These are phyloP conservation scores for Selaginella moellendorffii DNA, from an alignment of 75 land plant species.

Conservation along the genomic window DNA sequence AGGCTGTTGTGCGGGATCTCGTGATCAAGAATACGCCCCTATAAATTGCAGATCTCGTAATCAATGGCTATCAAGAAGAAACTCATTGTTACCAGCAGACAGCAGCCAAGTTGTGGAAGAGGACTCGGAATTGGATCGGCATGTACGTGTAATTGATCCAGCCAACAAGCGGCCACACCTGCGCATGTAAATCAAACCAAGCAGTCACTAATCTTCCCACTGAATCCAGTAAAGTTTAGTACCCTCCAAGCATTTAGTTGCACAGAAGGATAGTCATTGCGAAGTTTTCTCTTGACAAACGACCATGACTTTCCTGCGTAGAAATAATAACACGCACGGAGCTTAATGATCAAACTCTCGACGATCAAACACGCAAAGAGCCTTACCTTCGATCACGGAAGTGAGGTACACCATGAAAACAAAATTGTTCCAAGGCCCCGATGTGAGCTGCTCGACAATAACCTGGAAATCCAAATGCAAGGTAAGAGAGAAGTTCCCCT, in stretches of 20 bases:
- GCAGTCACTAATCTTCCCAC: no score
- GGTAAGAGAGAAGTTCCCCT: background rate
- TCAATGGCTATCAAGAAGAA: no score
- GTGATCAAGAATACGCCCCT: background rate
- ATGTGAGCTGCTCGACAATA: constrained; percentile 51
- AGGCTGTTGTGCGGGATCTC: background rate
- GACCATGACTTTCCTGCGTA: constrained; percentile 64
- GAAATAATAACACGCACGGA: background rate
- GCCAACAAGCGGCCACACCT: constrained; percentile 76
- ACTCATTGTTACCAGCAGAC: constrained; percentile 95
- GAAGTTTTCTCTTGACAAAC: constrained; percentile 54
- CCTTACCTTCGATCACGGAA: constrained; percentile 50
- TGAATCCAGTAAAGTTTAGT: constrained; percentile 13
- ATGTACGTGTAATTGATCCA: constrained; percentile 68
- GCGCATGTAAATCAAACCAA: constrained; percentile 12
- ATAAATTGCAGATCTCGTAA: background rate
- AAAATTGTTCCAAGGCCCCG: constrained; percentile 74
- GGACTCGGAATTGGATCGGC: constrained; percentile 79
- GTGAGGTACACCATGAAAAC: constrained; percentile 58
- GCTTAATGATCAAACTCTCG: background rate
- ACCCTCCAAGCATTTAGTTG: constrained; percentile 90
- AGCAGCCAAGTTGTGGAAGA: constrained; percentile 70
- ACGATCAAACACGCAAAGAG: constrained; percentile 8
- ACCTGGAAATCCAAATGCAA: constrained; percentile 31
- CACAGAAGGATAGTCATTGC: constrained; percentile 56